phyloP scores from a whole-genome alignment of 2,329 filamentous ascomycete genomes.

The Dothiorella sarmentorum region DNA sequence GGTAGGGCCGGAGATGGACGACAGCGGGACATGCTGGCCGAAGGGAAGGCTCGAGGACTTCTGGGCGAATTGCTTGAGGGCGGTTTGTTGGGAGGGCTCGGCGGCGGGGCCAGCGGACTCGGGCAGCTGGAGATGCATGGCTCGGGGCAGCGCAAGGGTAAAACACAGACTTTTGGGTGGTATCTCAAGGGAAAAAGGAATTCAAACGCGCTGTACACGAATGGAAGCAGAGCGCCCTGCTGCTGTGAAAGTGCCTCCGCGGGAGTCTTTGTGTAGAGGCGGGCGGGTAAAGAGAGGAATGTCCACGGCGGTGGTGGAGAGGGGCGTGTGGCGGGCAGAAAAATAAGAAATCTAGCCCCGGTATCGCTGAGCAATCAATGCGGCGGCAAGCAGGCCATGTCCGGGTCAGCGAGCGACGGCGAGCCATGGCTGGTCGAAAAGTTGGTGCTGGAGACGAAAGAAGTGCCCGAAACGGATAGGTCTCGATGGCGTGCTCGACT shows the following conservation, averaged over 20 bases:
- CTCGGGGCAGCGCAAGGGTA: background rate
- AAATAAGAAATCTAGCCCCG: slow-evolving; percentile 9
- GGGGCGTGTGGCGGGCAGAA: slow-evolving; percentile 10
- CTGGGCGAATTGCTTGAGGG: slow-evolving; percentile 36
- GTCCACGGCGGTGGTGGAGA: background rate
- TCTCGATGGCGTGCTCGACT: slow-evolving; percentile 17
- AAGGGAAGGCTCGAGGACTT: slow-evolving; percentile 52
- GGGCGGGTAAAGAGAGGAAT: background rate
- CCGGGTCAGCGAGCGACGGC: background rate
- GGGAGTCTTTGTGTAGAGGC: background rate
- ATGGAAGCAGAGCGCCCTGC: background rate
- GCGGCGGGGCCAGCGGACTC: slow-evolving; percentile 37
- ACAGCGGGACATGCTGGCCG: slow-evolving; percentile 50
- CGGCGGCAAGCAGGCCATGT: background rate
- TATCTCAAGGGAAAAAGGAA: background rate
- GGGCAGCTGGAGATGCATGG: slow-evolving; percentile 38
- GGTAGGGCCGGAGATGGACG: slow-evolving; percentile 74
- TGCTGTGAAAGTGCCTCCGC: background rate
- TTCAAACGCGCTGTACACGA: background rate
- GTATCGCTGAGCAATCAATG: slow-evolving; percentile 17
- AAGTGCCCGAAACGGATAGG: background rate
- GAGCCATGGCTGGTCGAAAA: slow-evolving; percentile 13
- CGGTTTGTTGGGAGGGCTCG: slow-evolving; percentile 23
- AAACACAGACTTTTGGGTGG: slow-evolving; percentile 9
- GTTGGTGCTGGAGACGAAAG: background rate